phyloP scores from a whole-genome alignment of 2,329 filamentous ascomycete genomes.

The Gaeumannomyces tritici region DNA sequence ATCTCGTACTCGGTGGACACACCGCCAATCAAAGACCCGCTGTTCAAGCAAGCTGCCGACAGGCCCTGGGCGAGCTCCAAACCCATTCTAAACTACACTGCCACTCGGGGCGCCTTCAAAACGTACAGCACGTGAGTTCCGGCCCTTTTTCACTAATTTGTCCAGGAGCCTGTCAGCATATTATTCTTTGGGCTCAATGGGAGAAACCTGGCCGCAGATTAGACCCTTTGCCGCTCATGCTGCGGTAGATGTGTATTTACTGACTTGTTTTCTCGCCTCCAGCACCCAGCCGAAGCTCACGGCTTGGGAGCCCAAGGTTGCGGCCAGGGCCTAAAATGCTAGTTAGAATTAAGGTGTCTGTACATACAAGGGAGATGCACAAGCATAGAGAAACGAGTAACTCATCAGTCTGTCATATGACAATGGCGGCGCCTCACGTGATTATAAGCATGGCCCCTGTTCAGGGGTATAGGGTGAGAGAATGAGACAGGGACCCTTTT shows the following conservation, averaged over 20 bases:
- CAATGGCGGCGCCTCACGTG: too few relatives aligned
- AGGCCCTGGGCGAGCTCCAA: slow-evolving; percentile 67
- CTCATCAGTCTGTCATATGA: background rate
- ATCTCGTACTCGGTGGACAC: slow-evolving; percentile 89
- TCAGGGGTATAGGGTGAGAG: background rate
- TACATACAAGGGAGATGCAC: slow-evolving; percentile 7
- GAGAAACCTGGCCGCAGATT: background rate
- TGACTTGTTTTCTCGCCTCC: background rate
- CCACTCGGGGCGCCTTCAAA: slow-evolving; percentile 72
- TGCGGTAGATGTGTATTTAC: background rate
- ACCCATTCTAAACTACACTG: slow-evolving; percentile 66
- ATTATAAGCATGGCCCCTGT: background rate
- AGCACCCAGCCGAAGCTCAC: slow-evolving; percentile 25
- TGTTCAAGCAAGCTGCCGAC: slow-evolving; percentile 44
- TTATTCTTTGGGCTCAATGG: background rate
- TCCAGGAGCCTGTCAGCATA: too few relatives aligned
- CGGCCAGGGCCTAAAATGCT: slow-evolving; percentile 14
- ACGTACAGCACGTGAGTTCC: slow-evolving; percentile 84
- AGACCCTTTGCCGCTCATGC: too few relatives aligned
- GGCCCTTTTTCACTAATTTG: too few relatives aligned
- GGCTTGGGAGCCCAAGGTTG: slow-evolving; percentile 23
- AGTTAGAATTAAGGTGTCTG: slow-evolving; percentile 2
- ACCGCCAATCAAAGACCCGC: slow-evolving; percentile 66
- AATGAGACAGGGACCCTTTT: too few relatives aligned
- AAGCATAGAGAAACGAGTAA: background rate